phyloP scores from a whole-genome alignment of 441 rosid species.

The Manihot esculenta region DNA sequence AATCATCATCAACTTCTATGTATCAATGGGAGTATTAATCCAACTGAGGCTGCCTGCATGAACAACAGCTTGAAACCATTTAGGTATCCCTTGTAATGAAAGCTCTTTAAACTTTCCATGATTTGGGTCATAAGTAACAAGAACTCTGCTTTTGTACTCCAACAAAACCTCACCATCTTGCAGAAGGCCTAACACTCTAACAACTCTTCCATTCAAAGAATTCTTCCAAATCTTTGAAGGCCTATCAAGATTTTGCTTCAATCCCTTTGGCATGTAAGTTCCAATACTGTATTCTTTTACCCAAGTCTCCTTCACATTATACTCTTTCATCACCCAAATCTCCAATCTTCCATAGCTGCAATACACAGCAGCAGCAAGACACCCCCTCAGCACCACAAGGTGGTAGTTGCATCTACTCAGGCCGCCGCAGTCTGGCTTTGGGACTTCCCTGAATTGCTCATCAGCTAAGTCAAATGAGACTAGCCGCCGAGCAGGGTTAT shows the following conservation, averaged over 20 bases:
- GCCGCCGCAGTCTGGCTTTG: constrained; percentile 64
- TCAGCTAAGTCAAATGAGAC: constrained; percentile 70
- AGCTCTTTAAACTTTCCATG: constrained; percentile 56
- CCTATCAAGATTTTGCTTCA: constrained; percentile 48
- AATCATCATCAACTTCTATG: background rate
- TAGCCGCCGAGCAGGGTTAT: constrained; percentile 51
- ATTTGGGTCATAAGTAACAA: constrained; percentile 60
- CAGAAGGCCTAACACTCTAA: constrained; percentile 51
- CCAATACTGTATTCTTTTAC: constrained; percentile 60
- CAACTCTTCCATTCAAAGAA: constrained; percentile 42
- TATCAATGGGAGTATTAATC: constrained; percentile 42
- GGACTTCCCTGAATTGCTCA: constrained; percentile 70
- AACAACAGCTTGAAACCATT: constrained; percentile 68
- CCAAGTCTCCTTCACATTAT: constrained; percentile 74
- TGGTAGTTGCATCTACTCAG: constrained; percentile 59
- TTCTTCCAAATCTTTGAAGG: constrained; percentile 50
- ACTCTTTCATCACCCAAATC: constrained; percentile 81
- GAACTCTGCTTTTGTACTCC: constrained; percentile 66
- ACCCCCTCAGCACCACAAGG: constrained; percentile 48
- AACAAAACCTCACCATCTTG: constrained; percentile 64
- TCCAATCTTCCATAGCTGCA: constrained; percentile 69
- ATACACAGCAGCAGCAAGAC: constrained; percentile 60
- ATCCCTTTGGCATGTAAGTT: constrained; percentile 60
- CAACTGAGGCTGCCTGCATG: constrained; percentile 69
- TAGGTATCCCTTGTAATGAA: constrained; percentile 55